A percentile compares a stretch with the other conserved stretches of the same genome.
Conservation (phyloP, 768 basidiomycete species). For the Cantharellus cinnabarinus region DNA sequence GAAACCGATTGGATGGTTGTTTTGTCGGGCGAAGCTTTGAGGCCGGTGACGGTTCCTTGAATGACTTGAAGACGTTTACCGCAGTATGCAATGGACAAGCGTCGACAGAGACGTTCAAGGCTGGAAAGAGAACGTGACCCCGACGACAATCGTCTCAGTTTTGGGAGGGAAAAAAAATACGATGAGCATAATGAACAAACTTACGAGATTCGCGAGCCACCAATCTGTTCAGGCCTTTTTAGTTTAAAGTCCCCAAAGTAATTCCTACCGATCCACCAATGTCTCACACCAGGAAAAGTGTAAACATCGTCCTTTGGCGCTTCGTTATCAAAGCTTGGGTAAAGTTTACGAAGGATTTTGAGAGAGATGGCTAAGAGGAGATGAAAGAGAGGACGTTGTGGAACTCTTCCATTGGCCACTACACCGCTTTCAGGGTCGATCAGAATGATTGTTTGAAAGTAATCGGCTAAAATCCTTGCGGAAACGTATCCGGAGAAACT, state of each 20-base stretch:
- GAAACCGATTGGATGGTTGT: not conserved
- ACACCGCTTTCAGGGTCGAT: not conserved
- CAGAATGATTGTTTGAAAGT: not conserved
- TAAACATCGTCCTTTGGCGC: not conserved
- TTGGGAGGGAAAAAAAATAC: too few species aligned
- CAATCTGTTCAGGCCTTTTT: too few species aligned
- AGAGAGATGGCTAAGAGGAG: not conserved
- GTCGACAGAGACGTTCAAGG: not conserved
- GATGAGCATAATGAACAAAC: too few species aligned
- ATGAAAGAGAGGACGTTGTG: not conserved
- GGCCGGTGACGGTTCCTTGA: not conserved
- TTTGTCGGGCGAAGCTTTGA: not conserved
- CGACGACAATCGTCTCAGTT: too few species aligned
- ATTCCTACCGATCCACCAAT: not conserved
- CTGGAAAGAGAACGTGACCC: not conserved
- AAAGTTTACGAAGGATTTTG: not conserved
- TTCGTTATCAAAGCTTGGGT: not conserved
- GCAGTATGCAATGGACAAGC: not conserved
- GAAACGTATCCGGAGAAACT: not conserved
- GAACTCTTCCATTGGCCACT: not conserved
- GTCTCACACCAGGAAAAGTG: not conserved
- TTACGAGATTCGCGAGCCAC: too few species aligned
- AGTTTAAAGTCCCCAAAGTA: too few species aligned
- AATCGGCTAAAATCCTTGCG: not conserved
- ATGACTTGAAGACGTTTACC: not conserved